Conservation (phyloP, 306 rosid species). For the Lathyrus tuberosus region DNA sequence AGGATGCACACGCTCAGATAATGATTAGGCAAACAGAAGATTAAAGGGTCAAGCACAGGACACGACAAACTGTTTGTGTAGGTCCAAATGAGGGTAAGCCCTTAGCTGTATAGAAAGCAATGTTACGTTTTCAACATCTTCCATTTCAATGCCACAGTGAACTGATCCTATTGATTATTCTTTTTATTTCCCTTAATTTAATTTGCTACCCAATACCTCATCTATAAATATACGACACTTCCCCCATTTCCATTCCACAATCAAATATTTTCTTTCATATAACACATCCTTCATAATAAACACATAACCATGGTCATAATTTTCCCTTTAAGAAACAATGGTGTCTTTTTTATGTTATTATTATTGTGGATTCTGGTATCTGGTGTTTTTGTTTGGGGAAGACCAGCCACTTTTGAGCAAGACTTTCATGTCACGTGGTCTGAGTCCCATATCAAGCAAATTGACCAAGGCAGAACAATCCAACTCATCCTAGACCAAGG, state of each 20-base stretch:
- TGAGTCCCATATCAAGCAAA: conserved; percentile 67
- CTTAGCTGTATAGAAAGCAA: conserved; percentile 87
- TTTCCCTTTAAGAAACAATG: conserved; percentile 29
- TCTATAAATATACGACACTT: conserved; percentile 43
- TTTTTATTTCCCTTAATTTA: neutral
- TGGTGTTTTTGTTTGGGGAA: conserved; percentile 48
- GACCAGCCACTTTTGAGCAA: conserved; percentile 75
- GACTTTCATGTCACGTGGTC: conserved; percentile 81
- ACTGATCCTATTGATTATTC: conserved; percentile 5
- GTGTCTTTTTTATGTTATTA: conserved; percentile 11
- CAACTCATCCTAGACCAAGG: conserved; percentile 84
- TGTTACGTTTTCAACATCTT: conserved; percentile 41
- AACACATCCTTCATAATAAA: neutral
- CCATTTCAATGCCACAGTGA: conserved; percentile 38
- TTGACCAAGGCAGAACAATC: conserved; percentile 77
- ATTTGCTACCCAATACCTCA: neutral
- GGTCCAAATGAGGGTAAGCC: conserved; percentile 63
- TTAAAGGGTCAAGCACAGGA: conserved; percentile 33
- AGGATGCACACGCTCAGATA: conserved; percentile 39
- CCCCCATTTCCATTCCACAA: conserved; percentile 35
- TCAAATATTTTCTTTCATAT: conserved; percentile 8
- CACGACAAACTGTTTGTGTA: conserved; percentile 47
- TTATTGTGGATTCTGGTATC: conserved; percentile 42
- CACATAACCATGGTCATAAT: conserved; percentile 38
- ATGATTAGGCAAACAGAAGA: neutral